Evolutionary conservation across 768 basidiomycete species (phyloP), one percentile per base, ranked within the genome.

Genomic region (Naganishia onofrii): DNA sequence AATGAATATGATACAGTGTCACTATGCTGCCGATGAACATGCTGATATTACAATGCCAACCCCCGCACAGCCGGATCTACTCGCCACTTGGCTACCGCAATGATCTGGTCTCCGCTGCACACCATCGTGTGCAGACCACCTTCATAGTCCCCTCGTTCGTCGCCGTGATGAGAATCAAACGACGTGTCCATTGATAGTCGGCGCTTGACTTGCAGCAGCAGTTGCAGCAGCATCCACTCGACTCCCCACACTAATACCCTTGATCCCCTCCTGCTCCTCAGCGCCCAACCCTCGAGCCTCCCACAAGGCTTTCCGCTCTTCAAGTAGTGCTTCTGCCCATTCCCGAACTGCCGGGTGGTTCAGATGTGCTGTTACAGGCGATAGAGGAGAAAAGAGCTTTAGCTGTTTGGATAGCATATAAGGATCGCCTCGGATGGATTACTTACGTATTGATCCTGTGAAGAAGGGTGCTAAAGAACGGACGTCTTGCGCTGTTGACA

Each of bases 241-340:
- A 26, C 46, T 38, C 23, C 73, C 72, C 13, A 72, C 72, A 19
- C 53, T 71, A 5, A 48, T 52, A 8, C 78, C 75, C 19, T 72
- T 63, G 34, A 76, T 69, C 9, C 77, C 76, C 46, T 74, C 75
- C 54, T 55, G 54, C 69, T 77, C 77, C 23, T 74, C 74, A 17
- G 73, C 60, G n/a, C 63, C 74, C 31, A 73, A 52, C 2, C 80
- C 80, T 19, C 80, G 67, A 5, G 72, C 73, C 7, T 73, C 76
- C 75, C 79, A 81, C 0, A 82, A 68, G 60, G 74, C 74, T 32
- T 67, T 64, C 3, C 81, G 74, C 67, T 82, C 81, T 9, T 75
- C 77, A 72, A 81, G 75, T 21, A 79, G 63, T 3, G 76, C 76
- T n/a, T 77, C 73, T 3, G 78, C 79, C 80, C 79, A 81, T 44